Evolutionary conservation across 2,329 filamentous ascomycete species (phyloP).

Genomic region (Colletotrichum agaves): DNA sequence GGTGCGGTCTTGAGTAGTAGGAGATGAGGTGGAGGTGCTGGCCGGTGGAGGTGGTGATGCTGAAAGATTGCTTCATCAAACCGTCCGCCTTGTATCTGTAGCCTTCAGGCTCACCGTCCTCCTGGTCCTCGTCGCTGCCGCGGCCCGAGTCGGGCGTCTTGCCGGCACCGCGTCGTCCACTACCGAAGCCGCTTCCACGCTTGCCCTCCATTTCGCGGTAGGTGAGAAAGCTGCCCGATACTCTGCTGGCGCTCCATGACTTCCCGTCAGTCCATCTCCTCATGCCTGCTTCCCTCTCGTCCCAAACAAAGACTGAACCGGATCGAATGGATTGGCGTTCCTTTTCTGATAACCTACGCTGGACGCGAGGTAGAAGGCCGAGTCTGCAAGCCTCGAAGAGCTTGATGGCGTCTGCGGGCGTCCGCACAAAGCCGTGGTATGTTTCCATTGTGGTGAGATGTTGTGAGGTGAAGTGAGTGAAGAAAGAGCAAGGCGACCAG

Average conservation of each 20-base stretch:
- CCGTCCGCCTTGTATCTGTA: conserved; percentile 97
- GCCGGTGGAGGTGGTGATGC: conserved; percentile 88
- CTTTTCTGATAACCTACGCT: conserved; percentile 93
- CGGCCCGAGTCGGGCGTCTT: conserved; percentile 87
- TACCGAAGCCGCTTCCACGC: conserved; percentile 80
- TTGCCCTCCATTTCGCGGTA: conserved; percentile 99
- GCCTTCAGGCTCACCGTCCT: conserved; percentile 86
- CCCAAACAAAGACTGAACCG: conserved; percentile 99
- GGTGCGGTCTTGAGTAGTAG: conserved; percentile 88
- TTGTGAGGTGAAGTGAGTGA: conserved; percentile 25
- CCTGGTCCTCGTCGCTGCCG: conserved; percentile 85
- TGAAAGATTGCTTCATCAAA: conserved; percentile 99
- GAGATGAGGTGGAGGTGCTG: conserved; percentile 98
- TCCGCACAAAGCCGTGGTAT: conserved; percentile 93
- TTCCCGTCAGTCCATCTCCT: conserved; percentile 98
- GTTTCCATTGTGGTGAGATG: conserved; percentile 81
- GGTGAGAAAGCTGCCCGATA: conserved; percentile 96
- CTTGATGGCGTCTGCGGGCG: conserved; percentile 96
- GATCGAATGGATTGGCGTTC: conserved; percentile 96
- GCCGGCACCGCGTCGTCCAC: conserved; percentile 66
- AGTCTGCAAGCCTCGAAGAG: conserved; percentile 97
- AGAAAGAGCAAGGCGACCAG: conserved; percentile 28
- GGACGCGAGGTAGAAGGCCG: conserved; percentile 89
- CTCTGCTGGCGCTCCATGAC: conserved; percentile 97
- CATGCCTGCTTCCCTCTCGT: conserved; percentile 98